Evolutionary conservation across 139 green algal species (phyloP).

Genomic region (Edaphochlamys debaryana): DNA sequence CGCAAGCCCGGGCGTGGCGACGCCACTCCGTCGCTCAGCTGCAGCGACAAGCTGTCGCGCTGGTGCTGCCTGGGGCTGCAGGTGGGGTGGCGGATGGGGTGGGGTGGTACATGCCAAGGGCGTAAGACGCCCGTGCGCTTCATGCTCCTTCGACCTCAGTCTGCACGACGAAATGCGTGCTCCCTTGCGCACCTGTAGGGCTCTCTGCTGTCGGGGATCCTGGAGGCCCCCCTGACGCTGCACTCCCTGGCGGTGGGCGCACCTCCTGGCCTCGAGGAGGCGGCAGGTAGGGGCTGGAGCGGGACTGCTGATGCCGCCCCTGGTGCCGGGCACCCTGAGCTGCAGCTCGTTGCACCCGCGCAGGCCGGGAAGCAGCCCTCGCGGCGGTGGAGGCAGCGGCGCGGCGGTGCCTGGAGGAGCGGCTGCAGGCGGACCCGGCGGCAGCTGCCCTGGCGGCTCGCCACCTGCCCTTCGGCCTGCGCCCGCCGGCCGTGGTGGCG

Average conservation of each 20-base stretch:
- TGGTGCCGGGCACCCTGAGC: neutral
- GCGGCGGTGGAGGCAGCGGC: neutral
- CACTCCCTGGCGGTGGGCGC: conserved; percentile 55
- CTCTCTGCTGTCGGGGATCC: conserved; percentile 67
- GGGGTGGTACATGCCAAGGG: neutral
- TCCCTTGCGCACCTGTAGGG: conserved; percentile 50
- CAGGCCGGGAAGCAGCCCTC: neutral
- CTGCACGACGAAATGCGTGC: neutral
- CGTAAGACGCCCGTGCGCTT: too few species aligned
- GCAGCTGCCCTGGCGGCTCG: neutral
- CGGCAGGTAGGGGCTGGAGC: neutral
- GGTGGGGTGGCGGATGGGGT: conserved; percentile 43
- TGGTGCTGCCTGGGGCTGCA: conserved; percentile 87
- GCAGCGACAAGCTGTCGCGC: conserved; percentile 94
- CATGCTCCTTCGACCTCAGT: too few species aligned
- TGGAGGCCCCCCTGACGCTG: conserved; percentile 76
- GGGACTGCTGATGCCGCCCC: neutral
- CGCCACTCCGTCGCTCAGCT: conserved; percentile 90
- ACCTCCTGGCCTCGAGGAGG: conserved; percentile 8
- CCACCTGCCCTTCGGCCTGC: too few species aligned
- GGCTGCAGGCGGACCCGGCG: conserved; percentile 2
- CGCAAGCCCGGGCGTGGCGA: conserved; percentile 93
- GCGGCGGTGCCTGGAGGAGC: neutral
- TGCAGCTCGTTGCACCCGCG: neutral
- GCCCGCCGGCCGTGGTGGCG: neutral